Base-by-base conservation (phyloP, 1,284 basidiomycete species). In the Melanopsichium pennsylvanicum region DNA sequence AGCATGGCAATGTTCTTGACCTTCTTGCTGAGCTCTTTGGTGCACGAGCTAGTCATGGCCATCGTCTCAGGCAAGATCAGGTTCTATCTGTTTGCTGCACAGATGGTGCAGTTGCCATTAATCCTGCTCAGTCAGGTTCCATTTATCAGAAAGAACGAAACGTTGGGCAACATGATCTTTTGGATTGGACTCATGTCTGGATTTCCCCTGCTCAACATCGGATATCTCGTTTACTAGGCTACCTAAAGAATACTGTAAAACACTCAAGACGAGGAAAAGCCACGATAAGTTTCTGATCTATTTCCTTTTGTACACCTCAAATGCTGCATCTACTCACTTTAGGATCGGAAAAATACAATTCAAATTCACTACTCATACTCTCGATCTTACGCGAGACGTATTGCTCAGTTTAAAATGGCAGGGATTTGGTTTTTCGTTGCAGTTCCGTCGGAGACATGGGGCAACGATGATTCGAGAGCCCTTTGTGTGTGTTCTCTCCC, bases 31-130 rank as follows among this genome's bases (percentile, higher is more conserved):
- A 67, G 63, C 40, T 76, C 77, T 21, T 66, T 81, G 46, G 89
- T 89, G 29, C 95, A 97, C 78, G 95, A 97, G 82, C 85, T 98
- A 40, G 93, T 98, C 56, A 98, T 98, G 95, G 89, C 89, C 1
- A 87, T 81, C 29, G 78, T 81, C 12, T 78, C 72, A 29, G 76
- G 79, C 22, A 81, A 81, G 62, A 66, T 81, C 21, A 48, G 80
- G n/a, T 71, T 73, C 26, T 81, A 81, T 41, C 60, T 82, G 12
- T 81, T 82, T 47, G 62, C 62, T 19, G 54, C 80, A 51, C 84
- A 94, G 87, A 88, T 97, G 83, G 86, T 88, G 19, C 95, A 98
- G 84, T 87, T 97, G 16, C 95, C 95, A 1, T 84, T 98, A 69
- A 98, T 97, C 64, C 84, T 90, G 3, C 66, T 95, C 33, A 89